Base-by-base conservation (phyloP, 306 rosid genomes). In the Acacia acuminata region DNA sequence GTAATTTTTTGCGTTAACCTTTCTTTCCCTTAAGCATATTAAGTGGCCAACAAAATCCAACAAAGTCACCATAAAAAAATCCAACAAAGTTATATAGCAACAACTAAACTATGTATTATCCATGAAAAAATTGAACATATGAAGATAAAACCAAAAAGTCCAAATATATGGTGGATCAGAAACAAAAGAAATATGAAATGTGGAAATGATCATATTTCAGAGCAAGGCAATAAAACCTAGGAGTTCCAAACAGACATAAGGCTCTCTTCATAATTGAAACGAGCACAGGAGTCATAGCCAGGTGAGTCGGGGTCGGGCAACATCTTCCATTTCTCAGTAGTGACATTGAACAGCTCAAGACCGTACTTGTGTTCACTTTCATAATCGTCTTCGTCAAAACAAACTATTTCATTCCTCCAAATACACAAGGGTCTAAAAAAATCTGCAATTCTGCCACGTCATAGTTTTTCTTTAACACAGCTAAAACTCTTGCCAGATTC, bases 391-490 rank as follows among this genome's bases (percentile, higher is more conserved):
- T 55, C 3, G 4, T 58, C 65, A 22, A 0, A 3, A 13, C 17
- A 61, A 12, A 61, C 36, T 24, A 61, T 24, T 61, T 61, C 36
- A 22, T 61, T 25, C 27, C 36, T 61, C 67, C 67, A 61, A 24
- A 24, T 61, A 61, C 36, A 22, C 7, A 10, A 4, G 14, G 17
- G 16, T 0, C 2, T 0, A 4, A 61, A 61, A 1, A 25, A 24
- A 2, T 2, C 25, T 12, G 16, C 0, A 24, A 61, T 11, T 1
- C 0, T 0, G 1, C 0, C 0, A 10, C 0, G 17, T 25, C n/a
- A n/a, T n/a, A n/a, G n/a, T n/a, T n/a, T n/a, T n/a, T n/a, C n/a
- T 25, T 61, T 8, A 3, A 2, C 4, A 10, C 36, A 61, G 5
- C 17, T 24, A 3, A 24, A 61, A 24, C 67, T 61, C 67, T 61